Evolutionary conservation across 2,329 filamentous ascomycete species (phyloP), one percentile per base, ranked within the genome.

Genomic region (Aspergillus niger): DNA sequence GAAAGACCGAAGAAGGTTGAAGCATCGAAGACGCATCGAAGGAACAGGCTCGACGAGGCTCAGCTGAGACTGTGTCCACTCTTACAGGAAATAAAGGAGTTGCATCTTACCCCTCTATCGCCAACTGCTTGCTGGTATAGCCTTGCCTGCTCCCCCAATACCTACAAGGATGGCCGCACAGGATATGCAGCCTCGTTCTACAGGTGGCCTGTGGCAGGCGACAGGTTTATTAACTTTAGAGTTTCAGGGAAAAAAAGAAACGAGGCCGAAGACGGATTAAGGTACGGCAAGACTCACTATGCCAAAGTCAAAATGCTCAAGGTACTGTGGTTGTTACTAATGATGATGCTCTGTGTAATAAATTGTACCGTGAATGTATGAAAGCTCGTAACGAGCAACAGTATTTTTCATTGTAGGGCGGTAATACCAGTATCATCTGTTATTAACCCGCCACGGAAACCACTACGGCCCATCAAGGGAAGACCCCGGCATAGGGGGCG

Each of bases 1-100:
- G 38, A 51, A 26, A 51, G 49, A 36, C 51, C 28, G 50, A 57
- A 60, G 48, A 56, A 49, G 51, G 58, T 58, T 55, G 55, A 63
- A 67, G 69, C 63, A 71, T 68, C 65, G 71, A 72, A 72, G 68
- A 69, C 63, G 71, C 70, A 71, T 71, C 68, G 69, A 72, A 72
- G 65, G 54, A 65, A 60, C 55, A 26, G 38, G 51, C 39, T 61
- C 57, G 39, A 54, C 52, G 66, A 61, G 64, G 65, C 65, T 63
- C 60, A 62, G 60, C 47, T 64, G 39, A 59, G 30, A 22, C 41
- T 22, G 32, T 13, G 36, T 26, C 32, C 32, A 36, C 32, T 15
- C 32, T 5, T 36, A 36, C 32, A 36, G 32, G 13, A 13, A 36
- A 2, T 15, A 36, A 15, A 36, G 32, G 11, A 36, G 32, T 36